Evolutionary conservation across 345 rosid genomes (phyloP).

Genomic region (Alliaria petiolata): DNA sequence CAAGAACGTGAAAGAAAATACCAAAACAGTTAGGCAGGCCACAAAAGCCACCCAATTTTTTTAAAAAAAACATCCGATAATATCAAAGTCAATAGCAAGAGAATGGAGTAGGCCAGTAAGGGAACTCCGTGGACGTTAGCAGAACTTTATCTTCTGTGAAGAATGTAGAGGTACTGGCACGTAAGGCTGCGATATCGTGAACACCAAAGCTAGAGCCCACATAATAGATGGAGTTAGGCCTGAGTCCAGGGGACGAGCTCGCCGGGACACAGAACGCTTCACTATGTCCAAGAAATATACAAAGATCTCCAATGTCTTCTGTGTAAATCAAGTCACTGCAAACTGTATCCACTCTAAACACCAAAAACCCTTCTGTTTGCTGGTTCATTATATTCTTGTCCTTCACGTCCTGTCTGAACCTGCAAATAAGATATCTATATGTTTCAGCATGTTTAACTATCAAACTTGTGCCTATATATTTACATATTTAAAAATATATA

Average conservation of each 20-base stretch:
- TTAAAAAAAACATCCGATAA: no score
- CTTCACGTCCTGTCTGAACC: no score
- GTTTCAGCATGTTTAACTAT: no score
- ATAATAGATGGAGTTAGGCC: conserved; percentile 9
- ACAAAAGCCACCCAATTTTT: no score
- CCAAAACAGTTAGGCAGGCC: no score
- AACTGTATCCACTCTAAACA: neutral
- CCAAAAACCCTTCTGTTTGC: neutral
- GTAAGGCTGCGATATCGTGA: neutral
- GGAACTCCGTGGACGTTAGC: neutral
- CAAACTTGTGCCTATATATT: no score
- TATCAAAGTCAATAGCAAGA: neutral
- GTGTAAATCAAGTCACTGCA: neutral
- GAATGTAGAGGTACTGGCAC: neutral
- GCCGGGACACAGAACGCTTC: conserved; percentile 4
- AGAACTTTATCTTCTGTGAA: neutral
- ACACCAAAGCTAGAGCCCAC: neutral
- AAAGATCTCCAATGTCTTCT: conserved; percentile 12
- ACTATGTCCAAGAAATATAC: conserved; percentile 11
- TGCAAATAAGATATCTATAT: no score
- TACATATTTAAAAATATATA: no score
- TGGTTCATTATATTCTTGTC: no score
- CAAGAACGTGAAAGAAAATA: no score
- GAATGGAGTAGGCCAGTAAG: neutral
- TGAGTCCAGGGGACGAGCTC: conserved; percentile 18